Evolutionary conservation across 2,329 filamentous ascomycete species (phyloP).

Genomic region (Colletotrichum salicis): DNA sequence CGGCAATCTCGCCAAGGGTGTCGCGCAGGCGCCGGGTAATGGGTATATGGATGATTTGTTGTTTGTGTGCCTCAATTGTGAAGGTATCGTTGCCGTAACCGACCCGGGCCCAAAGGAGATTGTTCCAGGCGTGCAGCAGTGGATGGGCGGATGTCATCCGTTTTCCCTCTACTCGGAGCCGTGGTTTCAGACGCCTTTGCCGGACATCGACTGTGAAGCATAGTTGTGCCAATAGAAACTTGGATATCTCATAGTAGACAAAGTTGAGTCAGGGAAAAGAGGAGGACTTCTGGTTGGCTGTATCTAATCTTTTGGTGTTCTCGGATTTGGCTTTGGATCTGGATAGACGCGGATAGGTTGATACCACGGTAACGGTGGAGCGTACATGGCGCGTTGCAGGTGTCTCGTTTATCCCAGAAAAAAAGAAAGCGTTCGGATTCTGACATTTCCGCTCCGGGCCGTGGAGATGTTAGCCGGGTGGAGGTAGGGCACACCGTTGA

Average conservation of each 20-base stretch:
- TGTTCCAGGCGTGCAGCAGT: slow-evolving; percentile 12
- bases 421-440: slow-evolving; percentile 17
- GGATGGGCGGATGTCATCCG: slow-evolving; percentile 33
- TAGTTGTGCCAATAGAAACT: background rate
- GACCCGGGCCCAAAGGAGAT: background rate
- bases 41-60: background rate
- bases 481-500: background rate
- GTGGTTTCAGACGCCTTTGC: slow-evolving; percentile 1
- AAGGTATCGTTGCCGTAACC: slow-evolving; percentile 37
- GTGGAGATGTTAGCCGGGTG: background rate
- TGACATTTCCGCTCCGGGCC: background rate
- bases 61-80: slow-evolving; percentile 49
- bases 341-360: background rate
- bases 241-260: background rate
- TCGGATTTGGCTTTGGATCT: background rate
- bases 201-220: background rate
- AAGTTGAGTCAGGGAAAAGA: background rate
- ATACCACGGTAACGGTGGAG: slow-evolving; percentile 23
- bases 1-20: slow-evolving; percentile 13
- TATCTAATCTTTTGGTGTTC: background rate
- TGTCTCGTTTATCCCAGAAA: background rate
- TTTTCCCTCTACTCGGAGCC: background rate
- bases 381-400: background rate
- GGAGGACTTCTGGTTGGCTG: too few species aligned
- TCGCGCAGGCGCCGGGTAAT: background rate